phyloP scores from a whole-genome alignment of 2,329 filamentous ascomycete species.

The Huntiella savannae region DNA sequence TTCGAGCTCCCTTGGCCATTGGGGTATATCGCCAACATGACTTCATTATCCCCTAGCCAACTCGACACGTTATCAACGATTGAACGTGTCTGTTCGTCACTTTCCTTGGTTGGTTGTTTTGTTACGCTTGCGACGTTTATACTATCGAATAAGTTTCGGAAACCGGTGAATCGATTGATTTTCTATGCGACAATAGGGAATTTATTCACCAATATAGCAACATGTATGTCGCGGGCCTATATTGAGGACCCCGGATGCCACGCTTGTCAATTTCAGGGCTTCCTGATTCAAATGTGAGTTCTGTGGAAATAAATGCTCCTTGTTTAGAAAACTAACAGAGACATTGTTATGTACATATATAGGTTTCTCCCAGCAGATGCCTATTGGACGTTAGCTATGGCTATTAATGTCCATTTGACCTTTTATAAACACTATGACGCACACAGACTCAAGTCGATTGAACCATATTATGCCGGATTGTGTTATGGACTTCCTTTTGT shows the following conservation, averaged over 20 bases:
- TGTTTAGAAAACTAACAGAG: background rate
- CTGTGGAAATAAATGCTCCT: background rate
- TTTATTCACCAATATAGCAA: conserved; percentile 56
- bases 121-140: conserved; percentile 57
- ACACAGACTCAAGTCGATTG: conserved; percentile 39
- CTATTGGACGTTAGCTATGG: conserved; percentile 59
- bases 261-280: conserved; percentile 54
- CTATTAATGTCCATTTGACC: conserved; percentile 58
- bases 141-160: conserved; percentile 51
- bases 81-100: conserved; percentile 48
- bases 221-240: conserved; percentile 49
- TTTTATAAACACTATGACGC: conserved; percentile 53
- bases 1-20: no score
- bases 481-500: conserved; percentile 54
- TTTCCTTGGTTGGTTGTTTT: conserved; percentile 51
- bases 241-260: conserved; percentile 28
- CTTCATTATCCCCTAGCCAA: background rate
- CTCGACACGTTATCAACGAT: conserved; percentile 38
- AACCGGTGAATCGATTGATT: conserved; percentile 70
- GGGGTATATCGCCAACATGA: no score
- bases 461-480: conserved; percentile 43
- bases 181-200: conserved; percentile 76
- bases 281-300: conserved; percentile 64
- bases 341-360: background rate
- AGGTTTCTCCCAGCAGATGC: conserved; percentile 59